Evolutionary conservation across 2,329 filamentous ascomycete genomes (phyloP).

Genomic region (Cladosporium sphaerospermum): DNA sequence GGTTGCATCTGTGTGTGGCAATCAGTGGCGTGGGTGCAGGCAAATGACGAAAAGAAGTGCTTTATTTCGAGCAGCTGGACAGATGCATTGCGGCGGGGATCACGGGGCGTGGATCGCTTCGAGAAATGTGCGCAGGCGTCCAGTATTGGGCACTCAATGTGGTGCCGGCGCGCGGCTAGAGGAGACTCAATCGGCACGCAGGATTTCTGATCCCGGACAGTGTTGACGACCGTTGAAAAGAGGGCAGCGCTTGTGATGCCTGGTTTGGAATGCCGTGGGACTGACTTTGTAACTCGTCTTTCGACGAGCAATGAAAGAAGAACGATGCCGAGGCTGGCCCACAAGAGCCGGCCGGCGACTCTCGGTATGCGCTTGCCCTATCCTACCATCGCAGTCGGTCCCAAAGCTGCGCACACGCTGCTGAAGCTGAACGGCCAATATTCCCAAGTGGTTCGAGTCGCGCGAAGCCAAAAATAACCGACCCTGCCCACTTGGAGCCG

Average conservation of each 20-base stretch:
- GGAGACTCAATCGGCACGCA: neutral
- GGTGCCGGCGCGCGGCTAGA: neutral
- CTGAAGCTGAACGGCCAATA: neutral
- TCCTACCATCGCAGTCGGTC: neutral
- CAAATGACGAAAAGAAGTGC: too few relatives aligned
- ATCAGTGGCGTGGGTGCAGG: too few relatives aligned
- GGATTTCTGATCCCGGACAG: neutral
- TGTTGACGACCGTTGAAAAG: slow-evolving; percentile 3
- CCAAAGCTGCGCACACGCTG: neutral
- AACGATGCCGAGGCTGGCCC: too few relatives aligned
- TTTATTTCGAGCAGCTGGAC: too few relatives aligned
- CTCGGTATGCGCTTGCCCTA: too few relatives aligned
- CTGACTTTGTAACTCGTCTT: neutral
- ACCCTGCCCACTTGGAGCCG: too few relatives aligned
- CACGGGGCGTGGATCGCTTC: neutral
- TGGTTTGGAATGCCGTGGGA: neutral
- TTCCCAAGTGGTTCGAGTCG: neutral
- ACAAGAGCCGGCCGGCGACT: too few relatives aligned
- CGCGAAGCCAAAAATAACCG: neutral
- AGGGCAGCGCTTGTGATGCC: neutral
- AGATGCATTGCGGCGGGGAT: neutral
- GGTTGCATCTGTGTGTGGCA: too few relatives aligned
- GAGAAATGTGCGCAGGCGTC: neutral
- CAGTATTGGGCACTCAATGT: neutral
- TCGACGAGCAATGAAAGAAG: neutral